phyloP scores from a whole-genome alignment of 805 yeast species.

The Lipomyces yamadae region DNA sequence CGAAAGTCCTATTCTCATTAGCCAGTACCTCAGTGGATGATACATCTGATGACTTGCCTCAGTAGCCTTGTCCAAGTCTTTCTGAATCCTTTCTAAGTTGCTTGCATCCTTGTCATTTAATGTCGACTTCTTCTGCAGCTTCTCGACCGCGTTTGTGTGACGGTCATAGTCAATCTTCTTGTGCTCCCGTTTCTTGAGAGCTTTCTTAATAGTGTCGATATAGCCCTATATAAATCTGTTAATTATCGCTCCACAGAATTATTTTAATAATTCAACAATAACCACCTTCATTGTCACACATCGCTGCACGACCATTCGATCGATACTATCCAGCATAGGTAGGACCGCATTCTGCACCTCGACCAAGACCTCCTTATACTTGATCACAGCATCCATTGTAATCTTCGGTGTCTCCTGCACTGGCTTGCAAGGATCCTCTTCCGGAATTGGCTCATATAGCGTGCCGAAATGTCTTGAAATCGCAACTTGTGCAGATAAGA shows the following conservation, averaged over 20 bases:
- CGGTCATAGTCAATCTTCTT: constrained; percentile 49
- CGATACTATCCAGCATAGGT: constrained; percentile 40
- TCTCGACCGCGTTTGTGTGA: constrained; percentile 43
- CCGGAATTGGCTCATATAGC: constrained; percentile 42
- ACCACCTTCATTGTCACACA: constrained; percentile 38
- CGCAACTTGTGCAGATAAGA: constrained; percentile 36
- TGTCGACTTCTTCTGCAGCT: constrained; percentile 40
- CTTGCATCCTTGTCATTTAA: constrained; percentile 43
- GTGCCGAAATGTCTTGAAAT: constrained; percentile 35
- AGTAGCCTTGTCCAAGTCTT: constrained; percentile 43
- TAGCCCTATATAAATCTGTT: constrained; percentile 28
- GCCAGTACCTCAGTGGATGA: neutral
- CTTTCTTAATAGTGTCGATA: constrained; percentile 43
- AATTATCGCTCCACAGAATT: neutral
- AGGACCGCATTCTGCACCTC: constrained; percentile 38
- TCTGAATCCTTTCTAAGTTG: constrained; percentile 40
- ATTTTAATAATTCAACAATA: neutral
- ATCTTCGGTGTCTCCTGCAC: constrained; percentile 44
- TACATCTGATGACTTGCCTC: constrained; percentile 21
- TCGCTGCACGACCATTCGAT: constrained; percentile 35
- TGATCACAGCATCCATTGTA: constrained; percentile 40
- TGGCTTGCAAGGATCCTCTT: constrained; percentile 39
- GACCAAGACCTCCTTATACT: constrained; percentile 39
- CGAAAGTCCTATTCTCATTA: constrained; percentile 37
- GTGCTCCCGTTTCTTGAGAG: constrained; percentile 46